Base-by-base conservation (phyloP, 2,329 filamentous ascomycete species). In the Claviceps fusiformis region DNA sequence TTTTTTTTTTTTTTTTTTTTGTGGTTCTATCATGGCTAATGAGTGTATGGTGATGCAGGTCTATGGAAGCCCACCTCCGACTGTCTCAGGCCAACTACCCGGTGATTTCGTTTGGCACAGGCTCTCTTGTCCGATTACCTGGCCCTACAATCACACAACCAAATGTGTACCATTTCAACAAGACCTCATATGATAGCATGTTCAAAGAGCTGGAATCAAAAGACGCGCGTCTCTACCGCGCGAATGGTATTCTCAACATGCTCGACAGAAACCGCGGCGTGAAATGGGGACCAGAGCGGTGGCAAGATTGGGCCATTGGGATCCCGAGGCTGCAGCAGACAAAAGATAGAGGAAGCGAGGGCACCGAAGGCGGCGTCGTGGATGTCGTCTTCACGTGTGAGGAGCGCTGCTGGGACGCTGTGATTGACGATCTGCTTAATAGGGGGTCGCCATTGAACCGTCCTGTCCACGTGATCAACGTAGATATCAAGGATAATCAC, bases 91-190 rank as follows among this genome's bases (percentile, higher is more conserved):
- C 89, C 50, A 74, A 85, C 51, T 97, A 93, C 65, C 93, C 93
- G n/a, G 92, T 95, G 62, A 95, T 97, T 63, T 97, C 92, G 19
- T 98, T 97, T 68, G 93, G 93, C 59, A 98, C 93, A 0, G 93
- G 93, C 55, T 95, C 90, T 19, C 83, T 95, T 19, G 93, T 98
- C 62, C 89, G 93, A 31, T 78, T 98, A 0, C 93, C 93, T 0
- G 93, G 93, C 0, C 92, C 93, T 1, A 87, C 85, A 39, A 93
- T 96, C 60, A 86, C 83, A 7, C 89, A 96, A 68, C 93, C 93
- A 52, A 98, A 98, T 67, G 91, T 97, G 63, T 98, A 97, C 76
- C 84, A 89, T 63, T 98, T 98, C 82, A 97, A 98, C 74, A 89
- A 86, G 68, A 95, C 91, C 1, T 95, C 91, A 15, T 98, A 98